Evolutionary conservation across 345 rosid species (phyloP).

Genomic region (Euphorbia pulcherrima): DNA sequence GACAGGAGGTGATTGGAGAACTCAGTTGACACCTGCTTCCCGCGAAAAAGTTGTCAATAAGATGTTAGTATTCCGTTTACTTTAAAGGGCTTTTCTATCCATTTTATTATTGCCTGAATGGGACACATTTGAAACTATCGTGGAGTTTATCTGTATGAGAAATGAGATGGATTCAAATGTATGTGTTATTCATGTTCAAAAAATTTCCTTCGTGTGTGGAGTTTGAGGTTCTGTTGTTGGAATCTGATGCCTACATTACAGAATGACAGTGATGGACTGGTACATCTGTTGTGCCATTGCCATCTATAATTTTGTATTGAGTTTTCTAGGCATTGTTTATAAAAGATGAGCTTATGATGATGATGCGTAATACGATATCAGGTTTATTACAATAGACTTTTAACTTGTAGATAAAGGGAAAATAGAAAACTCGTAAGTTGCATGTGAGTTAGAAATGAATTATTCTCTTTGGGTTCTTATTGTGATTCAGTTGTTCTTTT

Average conservation of each 20-base stretch:
- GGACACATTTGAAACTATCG: not conserved
- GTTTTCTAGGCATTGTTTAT: not conserved
- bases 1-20: slow-evolving; percentile 55
- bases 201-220: no score
- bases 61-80: slow-evolving; percentile 37
- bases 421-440: not conserved
- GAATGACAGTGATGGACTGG: not conserved
- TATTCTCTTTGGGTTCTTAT: not conserved
- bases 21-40: slow-evolving; percentile 30
- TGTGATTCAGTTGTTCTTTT: not conserved
- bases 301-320: no score
- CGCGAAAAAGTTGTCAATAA: slow-evolving; percentile 11
- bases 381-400: not conserved
- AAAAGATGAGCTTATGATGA: not conserved
- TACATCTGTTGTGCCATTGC: not conserved
- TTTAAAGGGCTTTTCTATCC: not conserved
- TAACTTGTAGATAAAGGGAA: not conserved
- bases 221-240: not conserved
- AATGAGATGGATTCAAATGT: not conserved
- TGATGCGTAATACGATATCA: not conserved
- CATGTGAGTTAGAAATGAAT: not conserved
- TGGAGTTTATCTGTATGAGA: not conserved
- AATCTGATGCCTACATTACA: no score
- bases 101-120: not conserved
- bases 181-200: not conserved